Percentiles rank a stretch among this genome's conserved stretches.
Conservation (phyloP, 768 basidiomycete species). For the Suillus occidentalis region DNA sequence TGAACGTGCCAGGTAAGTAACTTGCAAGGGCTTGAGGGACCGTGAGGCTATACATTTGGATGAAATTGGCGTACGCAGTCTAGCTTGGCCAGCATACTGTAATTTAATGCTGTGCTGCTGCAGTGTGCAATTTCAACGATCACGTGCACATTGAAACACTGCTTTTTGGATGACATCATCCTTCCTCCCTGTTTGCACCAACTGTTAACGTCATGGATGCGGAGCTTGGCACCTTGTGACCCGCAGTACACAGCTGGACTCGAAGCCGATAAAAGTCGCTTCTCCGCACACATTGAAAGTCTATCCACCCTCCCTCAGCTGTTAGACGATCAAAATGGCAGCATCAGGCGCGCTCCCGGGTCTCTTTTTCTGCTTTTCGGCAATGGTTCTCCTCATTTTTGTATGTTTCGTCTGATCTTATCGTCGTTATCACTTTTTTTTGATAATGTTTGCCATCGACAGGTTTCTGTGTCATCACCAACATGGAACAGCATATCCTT, state of each 20-base stretch:
- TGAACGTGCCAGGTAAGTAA: neutral
- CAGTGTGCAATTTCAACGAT: neutral
- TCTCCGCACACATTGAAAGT: neutral
- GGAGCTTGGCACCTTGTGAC: neutral
- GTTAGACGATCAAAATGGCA: conserved; percentile 37
- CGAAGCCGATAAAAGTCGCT: neutral
- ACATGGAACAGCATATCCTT: conserved; percentile 74
- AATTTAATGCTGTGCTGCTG: too few relatives aligned
- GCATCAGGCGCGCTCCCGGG: conserved; percentile 67
- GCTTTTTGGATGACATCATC: neutral
- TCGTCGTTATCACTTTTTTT: conserved; percentile 7
- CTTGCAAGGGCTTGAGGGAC: neutral
- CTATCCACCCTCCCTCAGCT: neutral
- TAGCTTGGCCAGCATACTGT: too few relatives aligned
- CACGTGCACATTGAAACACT: neutral
- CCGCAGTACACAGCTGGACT: neutral
- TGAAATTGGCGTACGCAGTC: too few relatives aligned
- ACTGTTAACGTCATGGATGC: neutral
- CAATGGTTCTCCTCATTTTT: conserved; percentile 66
- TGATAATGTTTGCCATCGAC: neutral
- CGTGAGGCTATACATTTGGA: too few relatives aligned
- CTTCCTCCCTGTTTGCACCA: neutral
- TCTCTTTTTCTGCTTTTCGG: conserved; percentile 69
- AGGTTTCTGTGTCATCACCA: conserved; percentile 73
- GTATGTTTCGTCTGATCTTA: conserved; percentile 41